Base-by-base conservation (phyloP, 495 filamentous ascomycete species). In the Hypoxylon lenormandii region DNA sequence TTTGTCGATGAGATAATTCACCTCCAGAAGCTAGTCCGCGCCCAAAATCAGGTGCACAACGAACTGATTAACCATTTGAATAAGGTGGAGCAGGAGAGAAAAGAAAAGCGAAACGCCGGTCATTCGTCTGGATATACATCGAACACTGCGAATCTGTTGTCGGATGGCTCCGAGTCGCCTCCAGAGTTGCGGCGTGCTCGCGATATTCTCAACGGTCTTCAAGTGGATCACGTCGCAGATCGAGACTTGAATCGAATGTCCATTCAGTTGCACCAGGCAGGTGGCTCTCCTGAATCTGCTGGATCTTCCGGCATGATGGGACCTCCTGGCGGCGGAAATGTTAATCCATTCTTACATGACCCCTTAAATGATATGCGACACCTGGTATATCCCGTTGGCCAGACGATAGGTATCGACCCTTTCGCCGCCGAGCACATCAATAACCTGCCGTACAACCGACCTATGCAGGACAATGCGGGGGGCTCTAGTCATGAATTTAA, bases 341-440 rank as follows among this genome's bases (percentile, higher is more conserved):
- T 74, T 12, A 77, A 80, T 57, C 73, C 75, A 12, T 74, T 81
- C 38, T 75, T 79, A 55, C 80, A 79, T 74, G 80, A 82, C 58
- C 79, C 81, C 21, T 71, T 84, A n/a, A 83, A 77, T 66, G 93
- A 96, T 48, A 80, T 92, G 40, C 92, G 95, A 62, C 88, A 88
- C 56, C 84, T 96, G 62, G 92, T 97, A 13, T 97, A 97, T 76
- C 93, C 93, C 0, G 92, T 96, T 15, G 93, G 93, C 0, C 87
- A 92, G 50, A 93, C 89, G 4, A 90, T 93, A 62, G 93, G 93
- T 21, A 97, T 97, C 72, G 93, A 97, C 77, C 93, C 93, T 6
- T 94, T 94, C 86, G 94, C 94, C 72, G 90, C 91, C 65, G 93
- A 97, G 64, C 93, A 97, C 72, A 92, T 97, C 70, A 86, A 92